These are phyloP conservation scores for Fusarium keratoplasticum DNA, from an alignment of 2,329 filamentous ascomycete genomes.

Conservation along the genomic window DNA sequence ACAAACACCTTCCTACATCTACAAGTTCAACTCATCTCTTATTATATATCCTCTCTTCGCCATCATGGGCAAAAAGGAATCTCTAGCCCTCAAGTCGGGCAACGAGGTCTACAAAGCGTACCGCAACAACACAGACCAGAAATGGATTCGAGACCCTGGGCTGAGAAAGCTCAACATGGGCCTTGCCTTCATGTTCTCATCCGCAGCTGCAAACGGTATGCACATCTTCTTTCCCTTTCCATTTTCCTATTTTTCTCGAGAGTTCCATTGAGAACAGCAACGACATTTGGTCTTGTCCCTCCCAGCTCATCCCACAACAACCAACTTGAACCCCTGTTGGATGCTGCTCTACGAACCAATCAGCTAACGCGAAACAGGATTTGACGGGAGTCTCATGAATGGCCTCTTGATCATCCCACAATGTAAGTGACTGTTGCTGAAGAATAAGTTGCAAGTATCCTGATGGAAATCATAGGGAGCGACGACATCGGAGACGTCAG, in stretches of 20 bases:
- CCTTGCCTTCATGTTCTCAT: slow-evolving; percentile 24
- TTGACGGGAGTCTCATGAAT: slow-evolving; percentile 33
- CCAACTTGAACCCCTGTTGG: not conserved
- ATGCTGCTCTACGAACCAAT: not conserved
- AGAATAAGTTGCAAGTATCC: not conserved
- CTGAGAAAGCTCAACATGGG: slow-evolving; percentile 23
- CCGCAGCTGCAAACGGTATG: slow-evolving; percentile 24
- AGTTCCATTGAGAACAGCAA: not conserved
- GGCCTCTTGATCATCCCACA: slow-evolving; percentile 1
- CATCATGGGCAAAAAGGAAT: slow-evolving; percentile 8
- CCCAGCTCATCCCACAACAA: not conserved
- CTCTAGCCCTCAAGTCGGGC: not conserved
- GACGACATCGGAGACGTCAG: slow-evolving; percentile 26
- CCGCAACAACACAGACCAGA: slow-evolving; percentile 22
- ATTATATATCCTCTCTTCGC: not conserved
- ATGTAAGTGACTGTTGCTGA: not conserved
- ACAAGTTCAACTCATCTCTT: not conserved
- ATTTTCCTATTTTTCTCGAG: no score
- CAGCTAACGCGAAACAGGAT: not conserved
- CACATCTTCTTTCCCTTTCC: not conserved
- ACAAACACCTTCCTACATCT: not conserved
- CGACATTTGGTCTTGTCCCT: not conserved
- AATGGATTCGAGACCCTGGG: slow-evolving; percentile 20
- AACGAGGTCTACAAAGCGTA: slow-evolving; percentile 17
- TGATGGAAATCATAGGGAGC: not conserved